Evolutionary conservation across 352 stramenopile genomes (phyloP).

Genomic region (Pythium grandisporangium): DNA sequence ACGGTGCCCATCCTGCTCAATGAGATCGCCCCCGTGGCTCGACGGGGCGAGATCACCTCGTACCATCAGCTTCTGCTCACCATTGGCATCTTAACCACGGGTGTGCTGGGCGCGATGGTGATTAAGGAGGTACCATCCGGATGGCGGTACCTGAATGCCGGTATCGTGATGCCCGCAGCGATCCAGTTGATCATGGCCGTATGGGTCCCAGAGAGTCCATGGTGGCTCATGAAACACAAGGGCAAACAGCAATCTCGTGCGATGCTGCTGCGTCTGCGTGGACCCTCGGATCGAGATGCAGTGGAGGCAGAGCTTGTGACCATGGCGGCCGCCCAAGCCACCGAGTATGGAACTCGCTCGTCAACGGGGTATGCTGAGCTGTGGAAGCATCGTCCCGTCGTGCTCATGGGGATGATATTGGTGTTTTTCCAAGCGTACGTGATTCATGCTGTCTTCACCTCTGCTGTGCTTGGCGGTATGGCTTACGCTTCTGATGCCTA

Average conservation of each 20-base stretch:
- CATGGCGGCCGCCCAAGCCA: conserved; percentile 55
- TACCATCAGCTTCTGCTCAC: conserved; percentile 85
- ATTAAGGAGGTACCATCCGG: conserved; percentile 72
- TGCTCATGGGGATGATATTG: conserved; percentile 48
- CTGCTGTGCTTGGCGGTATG: no score
- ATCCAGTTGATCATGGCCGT: conserved; percentile 43
- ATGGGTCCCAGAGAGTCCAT: conserved; percentile 81
- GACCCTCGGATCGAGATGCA: conserved; percentile 14
- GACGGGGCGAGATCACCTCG: conserved; percentile 72
- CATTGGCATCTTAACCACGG: conserved; percentile 76
- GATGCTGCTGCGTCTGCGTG: conserved; percentile 31
- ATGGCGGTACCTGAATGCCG: conserved; percentile 77
- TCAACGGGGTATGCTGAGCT: conserved; percentile 38
- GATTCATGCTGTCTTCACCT: neutral
- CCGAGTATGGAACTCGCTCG: conserved; percentile 21
- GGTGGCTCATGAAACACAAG: conserved; percentile 82
- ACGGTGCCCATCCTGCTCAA: conserved; percentile 78
- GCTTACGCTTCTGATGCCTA: no score
- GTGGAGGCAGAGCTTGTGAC: conserved; percentile 56
- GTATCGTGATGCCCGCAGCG: conserved; percentile 53
- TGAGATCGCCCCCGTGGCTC: conserved; percentile 60
- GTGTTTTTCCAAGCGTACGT: conserved; percentile 75
- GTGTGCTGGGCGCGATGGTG: conserved; percentile 67
- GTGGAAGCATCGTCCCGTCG: conserved; percentile 42
- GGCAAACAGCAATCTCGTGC: conserved; percentile 23